Percentiles rank a stretch among this genome's conserved stretches.
These are phyloP conservation scores for Russula lepida DNA, from an alignment of 768 basidiomycete species.

Conservation along the genomic window DNA sequence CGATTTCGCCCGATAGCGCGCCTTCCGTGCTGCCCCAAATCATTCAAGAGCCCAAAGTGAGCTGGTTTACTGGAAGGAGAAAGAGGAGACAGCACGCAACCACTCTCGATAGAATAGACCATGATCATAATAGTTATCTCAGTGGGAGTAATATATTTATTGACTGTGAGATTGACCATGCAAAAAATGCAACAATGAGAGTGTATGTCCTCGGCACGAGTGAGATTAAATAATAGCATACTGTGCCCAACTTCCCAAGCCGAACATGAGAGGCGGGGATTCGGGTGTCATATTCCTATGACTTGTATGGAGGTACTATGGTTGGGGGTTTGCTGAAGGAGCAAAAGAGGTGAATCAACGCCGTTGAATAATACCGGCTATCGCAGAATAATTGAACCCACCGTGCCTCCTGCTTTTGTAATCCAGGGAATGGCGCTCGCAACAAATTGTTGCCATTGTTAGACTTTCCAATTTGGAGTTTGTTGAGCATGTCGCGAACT, in stretches of 20 bases:
- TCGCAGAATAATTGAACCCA: constrained; percentile 20
- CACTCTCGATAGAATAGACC: constrained; percentile 24
- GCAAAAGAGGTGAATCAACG: not conserved
- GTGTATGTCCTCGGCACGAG: not conserved
- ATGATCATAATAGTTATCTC: not conserved
- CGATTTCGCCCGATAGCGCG: constrained; percentile 37
- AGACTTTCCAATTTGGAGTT: constrained; percentile 73
- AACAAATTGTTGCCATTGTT: constrained; percentile 45
- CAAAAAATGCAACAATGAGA: not conserved
- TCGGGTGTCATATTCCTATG: constrained; percentile 12
- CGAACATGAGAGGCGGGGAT: not conserved
- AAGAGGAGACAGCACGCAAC: constrained; percentile 67
- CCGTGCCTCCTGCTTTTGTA: constrained; percentile 41
- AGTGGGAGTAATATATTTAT: not conserved
- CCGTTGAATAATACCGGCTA: too few species aligned
- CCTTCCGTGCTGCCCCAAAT: constrained; percentile 51
- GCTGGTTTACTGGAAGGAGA: constrained; percentile 76
- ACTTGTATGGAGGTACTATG: constrained; percentile 31
- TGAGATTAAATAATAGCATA: constrained; percentile 6
- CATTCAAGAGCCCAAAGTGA: constrained; percentile 86
- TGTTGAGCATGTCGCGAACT: constrained; percentile 74
- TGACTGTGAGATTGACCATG: not conserved
- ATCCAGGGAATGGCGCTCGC: constrained; percentile 61
- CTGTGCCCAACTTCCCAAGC: not conserved
- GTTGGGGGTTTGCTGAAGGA: constrained; percentile 8